phyloP scores from a whole-genome alignment of 306 rosid genomes.

The Dalbergia oliveri region DNA sequence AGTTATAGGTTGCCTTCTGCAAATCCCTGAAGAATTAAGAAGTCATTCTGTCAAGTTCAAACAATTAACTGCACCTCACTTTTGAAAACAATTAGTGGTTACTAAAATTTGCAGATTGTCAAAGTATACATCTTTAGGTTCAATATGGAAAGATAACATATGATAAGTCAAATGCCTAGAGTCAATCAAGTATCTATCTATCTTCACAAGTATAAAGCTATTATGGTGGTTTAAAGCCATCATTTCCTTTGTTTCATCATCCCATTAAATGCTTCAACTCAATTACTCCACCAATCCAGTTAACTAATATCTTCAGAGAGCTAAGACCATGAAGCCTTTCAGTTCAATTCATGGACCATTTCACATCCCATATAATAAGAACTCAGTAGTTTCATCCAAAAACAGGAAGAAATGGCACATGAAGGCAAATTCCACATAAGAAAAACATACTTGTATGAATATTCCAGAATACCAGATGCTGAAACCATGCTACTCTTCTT shows the following conservation, averaged over 20 bases:
- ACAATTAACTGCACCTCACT: conserved; percentile 9
- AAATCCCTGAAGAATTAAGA: conserved; percentile 72
- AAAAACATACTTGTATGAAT: conserved; percentile 84
- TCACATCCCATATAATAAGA: conserved; percentile 10
- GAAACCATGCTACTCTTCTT: conserved; percentile 79
- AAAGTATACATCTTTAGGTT: neutral
- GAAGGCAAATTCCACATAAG: conserved; percentile 18
- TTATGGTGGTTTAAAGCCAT: conserved; percentile 2
- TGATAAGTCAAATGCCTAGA: conserved; percentile 18
- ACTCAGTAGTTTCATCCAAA: neutral
- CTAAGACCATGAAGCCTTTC: neutral
- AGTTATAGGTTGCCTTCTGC: conserved; percentile 91
- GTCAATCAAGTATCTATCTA: neutral
- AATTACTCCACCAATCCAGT: neutral
- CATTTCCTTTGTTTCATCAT: neutral
- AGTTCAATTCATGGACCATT: neutral
- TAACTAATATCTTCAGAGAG: conserved; percentile 15
- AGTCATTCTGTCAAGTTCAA: conserved; percentile 5
- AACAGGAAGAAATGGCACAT: neutral
- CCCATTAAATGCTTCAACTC: neutral
- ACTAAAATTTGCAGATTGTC: neutral
- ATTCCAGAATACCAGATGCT: conserved; percentile 93
- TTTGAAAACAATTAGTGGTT: neutral
- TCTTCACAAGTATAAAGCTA: neutral
- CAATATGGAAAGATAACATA: neutral